phyloP scores from a whole-genome alignment of 2,329 filamentous ascomycete genomes.

The Lachnellula cervina region DNA sequence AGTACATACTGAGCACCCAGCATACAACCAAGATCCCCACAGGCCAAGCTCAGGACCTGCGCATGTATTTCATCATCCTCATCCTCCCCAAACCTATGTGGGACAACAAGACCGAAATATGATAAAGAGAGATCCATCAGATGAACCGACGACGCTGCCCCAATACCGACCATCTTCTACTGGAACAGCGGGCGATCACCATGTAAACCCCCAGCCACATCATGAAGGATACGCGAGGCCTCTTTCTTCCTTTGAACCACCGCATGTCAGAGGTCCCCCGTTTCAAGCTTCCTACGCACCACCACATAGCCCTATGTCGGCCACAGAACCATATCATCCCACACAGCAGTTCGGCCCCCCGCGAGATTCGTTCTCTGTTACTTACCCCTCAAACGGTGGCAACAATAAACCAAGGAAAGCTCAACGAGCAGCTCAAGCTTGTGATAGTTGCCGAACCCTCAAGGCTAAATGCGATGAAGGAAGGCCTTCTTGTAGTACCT shows the following conservation, averaged over 20 bases:
- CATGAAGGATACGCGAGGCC: constrained; percentile 21
- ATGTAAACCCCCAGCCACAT: constrained; percentile 21
- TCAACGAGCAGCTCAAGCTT: constrained; percentile 57
- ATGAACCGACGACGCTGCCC: constrained; percentile 31
- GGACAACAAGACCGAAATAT: constrained; percentile 41
- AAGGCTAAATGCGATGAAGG: constrained; percentile 92
- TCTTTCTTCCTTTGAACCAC: constrained; percentile 19
- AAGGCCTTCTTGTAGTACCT: constrained; percentile 71
- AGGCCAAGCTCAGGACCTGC: constrained; percentile 26
- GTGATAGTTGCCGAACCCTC: constrained; percentile 79
- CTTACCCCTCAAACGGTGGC: constrained; percentile 18
- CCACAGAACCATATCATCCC: constrained; percentile 19
- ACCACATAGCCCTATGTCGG: constrained; percentile 27
- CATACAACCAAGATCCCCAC: constrained; percentile 41
- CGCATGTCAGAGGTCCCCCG: constrained; percentile 10
- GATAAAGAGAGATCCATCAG: constrained; percentile 49
- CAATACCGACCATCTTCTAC: constrained; percentile 33
- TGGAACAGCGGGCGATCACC: constrained; percentile 24
- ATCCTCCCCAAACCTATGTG: constrained; percentile 34
- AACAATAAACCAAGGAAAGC: constrained; percentile 24
- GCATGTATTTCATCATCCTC: constrained; percentile 32
- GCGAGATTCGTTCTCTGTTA: constrained; percentile 21
- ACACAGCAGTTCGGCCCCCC: constrained; percentile 17
- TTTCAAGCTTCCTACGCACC: constrained; percentile 19
- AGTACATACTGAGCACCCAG: constrained; percentile 44